A percentile compares a stretch with the other conserved stretches of the same genome.
Evolutionary conservation across 495 filamentous ascomycete genomes (phyloP).

Genomic region (Podospora pseudoanserina): DNA sequence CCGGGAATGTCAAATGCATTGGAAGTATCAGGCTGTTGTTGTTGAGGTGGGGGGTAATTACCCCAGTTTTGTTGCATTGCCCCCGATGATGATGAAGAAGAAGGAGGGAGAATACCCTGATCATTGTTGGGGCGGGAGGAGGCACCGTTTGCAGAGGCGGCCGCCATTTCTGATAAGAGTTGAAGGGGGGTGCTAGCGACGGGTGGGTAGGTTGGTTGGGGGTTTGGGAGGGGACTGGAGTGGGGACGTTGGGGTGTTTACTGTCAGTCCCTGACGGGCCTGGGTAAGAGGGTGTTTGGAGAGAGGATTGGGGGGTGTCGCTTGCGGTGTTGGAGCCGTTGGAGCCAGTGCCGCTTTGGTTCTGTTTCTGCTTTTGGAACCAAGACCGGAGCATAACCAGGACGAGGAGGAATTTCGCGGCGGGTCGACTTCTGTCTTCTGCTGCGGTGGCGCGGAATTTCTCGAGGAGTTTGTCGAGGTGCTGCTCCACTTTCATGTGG

Average conservation of each 20-base stretch:
- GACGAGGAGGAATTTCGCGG: slow-evolving; percentile 73
- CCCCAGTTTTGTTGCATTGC: neutral
- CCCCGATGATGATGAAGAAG: neutral
- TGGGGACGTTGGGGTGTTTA: slow-evolving; percentile 20
- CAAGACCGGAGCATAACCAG: slow-evolving; percentile 68
- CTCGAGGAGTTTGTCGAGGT: slow-evolving; percentile 63
- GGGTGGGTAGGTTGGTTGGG: slow-evolving; percentile 27
- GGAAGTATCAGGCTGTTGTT: neutral
- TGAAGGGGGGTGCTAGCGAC: slow-evolving; percentile 56
- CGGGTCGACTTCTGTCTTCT: slow-evolving; percentile 62
- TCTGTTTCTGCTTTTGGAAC: slow-evolving; percentile 53
- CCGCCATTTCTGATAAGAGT: slow-evolving; percentile 64
- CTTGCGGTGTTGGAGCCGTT: slow-evolving; percentile 14
- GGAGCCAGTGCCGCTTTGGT: slow-evolving; percentile 7
- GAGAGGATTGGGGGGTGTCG: neutral
- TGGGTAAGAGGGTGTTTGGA: slow-evolving; percentile 12
- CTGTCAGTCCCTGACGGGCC: slow-evolving; percentile 9
- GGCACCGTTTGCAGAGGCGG: slow-evolving; percentile 5
- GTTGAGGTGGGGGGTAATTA: neutral
- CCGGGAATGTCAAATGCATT: neutral
- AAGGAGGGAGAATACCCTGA: neutral
- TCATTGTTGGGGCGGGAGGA: neutral
- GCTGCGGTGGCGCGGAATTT: slow-evolving; percentile 63
- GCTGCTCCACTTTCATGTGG: slow-evolving; percentile 69
- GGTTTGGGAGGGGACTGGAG: slow-evolving; percentile 13